Base-by-base conservation (phyloP, 2,329 filamentous ascomycete species). In the Cercospora brassicicola region DNA sequence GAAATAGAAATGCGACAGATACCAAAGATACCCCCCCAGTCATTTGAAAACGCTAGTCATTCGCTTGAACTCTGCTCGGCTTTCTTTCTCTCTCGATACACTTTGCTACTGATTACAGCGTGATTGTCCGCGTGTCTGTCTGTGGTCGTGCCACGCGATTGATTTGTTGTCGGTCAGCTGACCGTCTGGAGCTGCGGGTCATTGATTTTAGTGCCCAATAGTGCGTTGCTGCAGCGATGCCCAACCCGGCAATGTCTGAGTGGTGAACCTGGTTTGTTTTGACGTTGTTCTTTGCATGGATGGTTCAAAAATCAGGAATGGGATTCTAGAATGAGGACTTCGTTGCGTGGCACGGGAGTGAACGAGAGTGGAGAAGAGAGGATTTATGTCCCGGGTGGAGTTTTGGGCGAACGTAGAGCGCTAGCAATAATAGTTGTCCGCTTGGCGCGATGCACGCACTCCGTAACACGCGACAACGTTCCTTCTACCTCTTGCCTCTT, bases 171-270 rank as follows among this genome's bases (percentile, higher is more conserved):
- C 48, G 11, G 48, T 55, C 48, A 55, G 48, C 23, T 55, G 48
- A 55, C 11, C 23, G 28, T 13, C 30, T 2, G 10, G 48, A 30
- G 48, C 48, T 55, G 48, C 48, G 48, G 48, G 48, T 55, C 48
- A 55, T 91, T 2, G 89, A 88, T 53, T 2, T n/a, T 55, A 28
- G 48, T 55, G 48, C 48, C 48, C 48, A n/a, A 55, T 55, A 3
- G 5, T 23, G 15, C 10, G 4, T n/a, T 28, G 6, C 5, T 55
- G 48, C 48, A 6, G 13, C 2, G 48, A 5, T 55, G 48, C 48
- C 48, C 48, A 55, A 30, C 23, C 48, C 20, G 5, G 4, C 2
- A 9, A 28, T 28, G 18, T 53, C 23, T 23, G 2, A 1, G 11
- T 9, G 6, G 2, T 5, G 23, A 15, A 13, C 48, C 20, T 13